These are phyloP conservation scores for Lodderomyces orthopsilosis DNA, from an alignment of 1,139 yeast genomes.

Conservation along the genomic window DNA sequence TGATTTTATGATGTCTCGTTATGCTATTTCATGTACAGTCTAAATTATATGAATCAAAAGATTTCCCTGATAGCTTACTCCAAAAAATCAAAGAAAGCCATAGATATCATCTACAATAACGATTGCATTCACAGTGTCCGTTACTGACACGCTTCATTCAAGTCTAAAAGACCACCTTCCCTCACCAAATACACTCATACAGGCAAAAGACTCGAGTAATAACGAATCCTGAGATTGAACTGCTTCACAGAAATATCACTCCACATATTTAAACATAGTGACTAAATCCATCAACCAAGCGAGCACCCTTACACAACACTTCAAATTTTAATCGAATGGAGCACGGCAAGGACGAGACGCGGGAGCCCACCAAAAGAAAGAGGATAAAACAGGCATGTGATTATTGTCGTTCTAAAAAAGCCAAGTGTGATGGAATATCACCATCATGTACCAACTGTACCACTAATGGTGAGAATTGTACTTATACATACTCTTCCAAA, in stretches of 20 bases:
- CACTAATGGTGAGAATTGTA: conserved; percentile 15
- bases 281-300: not conserved
- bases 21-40: not conserved
- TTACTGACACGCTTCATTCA: not conserved
- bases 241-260: too few relatives aligned
- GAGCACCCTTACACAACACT: not conserved
- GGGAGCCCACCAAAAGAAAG: conserved; percentile 11
- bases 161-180: not conserved
- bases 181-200: not conserved
- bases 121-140: not conserved
- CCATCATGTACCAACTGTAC: conserved; percentile 22
- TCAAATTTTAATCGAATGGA: not conserved
- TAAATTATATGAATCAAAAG: not conserved
- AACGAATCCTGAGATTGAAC: not conserved
- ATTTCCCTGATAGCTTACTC: not conserved
- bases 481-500: conserved; percentile 19
- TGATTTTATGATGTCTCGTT: not conserved
- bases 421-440: conserved; percentile 24
- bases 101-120: not conserved
- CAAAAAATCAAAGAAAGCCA: not conserved
- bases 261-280: too few relatives aligned
- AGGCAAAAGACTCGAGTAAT: not conserved
- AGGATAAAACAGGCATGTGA: conserved; percentile 27
- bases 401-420: conserved; percentile 22
- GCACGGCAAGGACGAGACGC: not conserved